Evolutionary conservation across 2,329 filamentous ascomycete genomes (phyloP).

Genomic region (Aspergillus unguis): DNA sequence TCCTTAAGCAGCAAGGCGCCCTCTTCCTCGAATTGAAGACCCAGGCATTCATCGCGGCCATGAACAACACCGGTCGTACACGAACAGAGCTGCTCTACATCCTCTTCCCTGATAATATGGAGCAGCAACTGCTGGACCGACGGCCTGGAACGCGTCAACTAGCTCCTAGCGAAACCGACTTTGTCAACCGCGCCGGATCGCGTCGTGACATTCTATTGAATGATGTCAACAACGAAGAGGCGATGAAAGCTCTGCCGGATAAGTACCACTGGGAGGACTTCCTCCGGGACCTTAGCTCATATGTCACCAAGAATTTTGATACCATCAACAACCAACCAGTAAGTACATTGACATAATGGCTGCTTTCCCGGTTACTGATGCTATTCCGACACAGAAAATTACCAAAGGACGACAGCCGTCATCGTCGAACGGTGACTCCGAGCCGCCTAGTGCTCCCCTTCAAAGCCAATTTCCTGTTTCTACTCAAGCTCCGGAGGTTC

Average conservation of each 20-base stretch:
- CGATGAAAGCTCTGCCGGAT: constrained; percentile 50
- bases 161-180: constrained; percentile 58
- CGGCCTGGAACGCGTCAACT: constrained; percentile 55
- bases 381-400: constrained; percentile 35
- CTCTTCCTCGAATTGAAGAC: constrained; percentile 65
- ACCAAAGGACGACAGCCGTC: constrained; percentile 37
- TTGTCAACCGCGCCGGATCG: constrained; percentile 53
- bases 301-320: constrained; percentile 59
- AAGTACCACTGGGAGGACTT: constrained; percentile 65
- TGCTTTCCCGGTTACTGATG: constrained; percentile 18
- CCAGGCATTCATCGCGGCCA: constrained; percentile 62
- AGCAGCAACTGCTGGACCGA: constrained; percentile 51
- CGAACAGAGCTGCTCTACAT: constrained; percentile 57
- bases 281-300: constrained; percentile 55
- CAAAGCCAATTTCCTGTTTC: constrained; percentile 43
- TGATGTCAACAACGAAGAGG: constrained; percentile 52
- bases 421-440: constrained; percentile 36
- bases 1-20: constrained; percentile 59
- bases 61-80: constrained; percentile 54
- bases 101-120: constrained; percentile 58
- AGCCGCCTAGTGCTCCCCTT: constrained; percentile 36
- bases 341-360: constrained; percentile 13
- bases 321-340: constrained; percentile 49
- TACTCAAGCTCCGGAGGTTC: constrained; percentile 38
- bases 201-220: constrained; percentile 57